Conservation (phyloP, 176 grass and related monocot species). For the Avena insularis region DNA sequence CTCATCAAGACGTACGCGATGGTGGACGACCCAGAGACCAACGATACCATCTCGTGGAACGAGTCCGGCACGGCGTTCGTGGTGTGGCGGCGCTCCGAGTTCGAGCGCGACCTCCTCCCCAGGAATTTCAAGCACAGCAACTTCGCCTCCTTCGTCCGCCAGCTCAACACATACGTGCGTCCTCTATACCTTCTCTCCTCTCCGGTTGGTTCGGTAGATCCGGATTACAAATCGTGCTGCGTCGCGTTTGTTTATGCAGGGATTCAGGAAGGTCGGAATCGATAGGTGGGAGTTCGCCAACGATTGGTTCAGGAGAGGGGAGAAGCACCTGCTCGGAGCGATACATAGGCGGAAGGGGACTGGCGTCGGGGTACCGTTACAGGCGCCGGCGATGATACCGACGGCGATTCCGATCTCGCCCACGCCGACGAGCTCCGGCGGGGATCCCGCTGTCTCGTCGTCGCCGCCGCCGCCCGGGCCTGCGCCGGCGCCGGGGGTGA, state of each 20-base stretch:
- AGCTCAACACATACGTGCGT: slow-evolving; percentile 91
- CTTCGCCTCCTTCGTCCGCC: slow-evolving; percentile 88
- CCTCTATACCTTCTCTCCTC: neutral
- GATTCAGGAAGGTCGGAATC: slow-evolving; percentile 71
- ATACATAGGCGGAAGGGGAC: slow-evolving; percentile 73
- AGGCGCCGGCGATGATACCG: slow-evolving; percentile 16
- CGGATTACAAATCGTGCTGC: neutral
- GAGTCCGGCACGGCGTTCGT: slow-evolving; percentile 64
- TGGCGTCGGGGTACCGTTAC: neutral
- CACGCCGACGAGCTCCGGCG: slow-evolving; percentile 68
- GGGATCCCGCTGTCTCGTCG: slow-evolving; percentile 57
- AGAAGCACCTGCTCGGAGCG: slow-evolving; percentile 69
- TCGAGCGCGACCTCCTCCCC: slow-evolving; percentile 69
- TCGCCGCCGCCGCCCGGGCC: slow-evolving; percentile 44
- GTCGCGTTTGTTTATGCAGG: slow-evolving; percentile 42
- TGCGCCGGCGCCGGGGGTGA: slow-evolving; percentile 8
- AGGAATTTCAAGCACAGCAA: slow-evolving; percentile 95
- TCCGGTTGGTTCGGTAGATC: slow-evolving; percentile 17
- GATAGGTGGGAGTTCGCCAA: slow-evolving; percentile 95
- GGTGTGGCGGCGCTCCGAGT: slow-evolving; percentile 69
- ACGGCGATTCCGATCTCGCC: slow-evolving; percentile 40
- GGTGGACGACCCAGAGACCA: slow-evolving; percentile 56
- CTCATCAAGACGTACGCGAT: slow-evolving; percentile 76
- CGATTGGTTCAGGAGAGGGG: slow-evolving; percentile 69
- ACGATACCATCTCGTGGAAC: slow-evolving; percentile 80